These are phyloP conservation scores for Aspergillus costaricaensis DNA, from an alignment of 2,329 filamentous ascomycete species.

Conservation along the genomic window DNA sequence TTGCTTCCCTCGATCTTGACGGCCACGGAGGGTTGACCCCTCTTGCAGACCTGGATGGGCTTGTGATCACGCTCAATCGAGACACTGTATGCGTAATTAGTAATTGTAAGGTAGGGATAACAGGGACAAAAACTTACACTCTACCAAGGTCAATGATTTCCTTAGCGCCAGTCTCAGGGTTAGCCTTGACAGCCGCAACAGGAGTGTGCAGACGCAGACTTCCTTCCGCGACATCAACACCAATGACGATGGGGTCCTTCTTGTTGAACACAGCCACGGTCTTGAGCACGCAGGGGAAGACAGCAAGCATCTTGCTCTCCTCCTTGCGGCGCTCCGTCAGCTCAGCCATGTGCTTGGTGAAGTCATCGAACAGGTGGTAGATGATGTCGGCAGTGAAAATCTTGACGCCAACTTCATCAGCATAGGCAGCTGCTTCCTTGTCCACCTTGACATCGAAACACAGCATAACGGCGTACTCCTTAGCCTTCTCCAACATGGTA, in stretches of 20 bases:
- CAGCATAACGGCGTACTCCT: constrained; percentile 97
- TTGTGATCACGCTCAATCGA: constrained; percentile 98
- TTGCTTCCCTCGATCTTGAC: constrained; percentile 95
- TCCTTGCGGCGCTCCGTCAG: constrained; percentile 92
- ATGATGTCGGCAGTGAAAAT: constrained; percentile 99
- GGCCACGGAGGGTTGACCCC: constrained; percentile 93
- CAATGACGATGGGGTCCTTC: constrained; percentile 90
- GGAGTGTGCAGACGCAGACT: constrained; percentile 84
- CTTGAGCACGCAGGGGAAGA: constrained; percentile 91
- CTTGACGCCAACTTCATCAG: constrained; percentile 92
- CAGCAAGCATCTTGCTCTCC: constrained; percentile 89
- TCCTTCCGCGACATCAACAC: constrained; percentile 93
- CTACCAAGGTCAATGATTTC: constrained; percentile 83
- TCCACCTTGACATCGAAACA: constrained; percentile 99
- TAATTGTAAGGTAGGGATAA: constrained; percentile 12
- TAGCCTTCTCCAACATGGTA: constrained; percentile 93
- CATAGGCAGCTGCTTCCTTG: constrained; percentile 88
- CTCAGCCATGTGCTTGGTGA: constrained; percentile 90
- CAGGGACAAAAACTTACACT: constrained; percentile 68
- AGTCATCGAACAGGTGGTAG: constrained; percentile 95
- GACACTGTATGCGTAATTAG: constrained; percentile 58
- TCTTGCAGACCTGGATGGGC: constrained; percentile 86
- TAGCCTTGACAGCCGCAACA: constrained; percentile 81
- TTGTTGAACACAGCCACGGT: constrained; percentile 98
- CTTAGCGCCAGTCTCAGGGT: constrained; percentile 75